A percentile compares a stretch with the other conserved stretches of the same genome.
These are phyloP conservation scores for Podila verticillata DNA, from an alignment of 192 early-diverging fungal species.

Conservation along the genomic window DNA sequence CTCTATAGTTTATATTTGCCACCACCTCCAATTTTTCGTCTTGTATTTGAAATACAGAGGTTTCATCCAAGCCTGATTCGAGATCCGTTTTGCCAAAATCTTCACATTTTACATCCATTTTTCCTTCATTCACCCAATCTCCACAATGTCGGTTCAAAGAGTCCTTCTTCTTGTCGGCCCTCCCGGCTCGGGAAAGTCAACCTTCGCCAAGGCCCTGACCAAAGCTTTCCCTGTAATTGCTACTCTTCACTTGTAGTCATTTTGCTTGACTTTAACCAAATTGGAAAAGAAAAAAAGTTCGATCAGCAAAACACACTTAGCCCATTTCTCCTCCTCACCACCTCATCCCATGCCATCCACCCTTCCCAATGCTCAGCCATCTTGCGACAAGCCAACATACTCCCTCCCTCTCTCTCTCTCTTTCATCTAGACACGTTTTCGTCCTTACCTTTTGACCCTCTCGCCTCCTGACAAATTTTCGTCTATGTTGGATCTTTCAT, in stretches of 20 bases:
- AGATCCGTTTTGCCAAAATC: background rate
- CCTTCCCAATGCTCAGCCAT: too few relatives aligned
- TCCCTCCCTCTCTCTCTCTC: too few relatives aligned
- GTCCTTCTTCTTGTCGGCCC: constrained; percentile 78
- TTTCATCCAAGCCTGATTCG: too few relatives aligned
- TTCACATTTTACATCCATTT: constrained; percentile 1
- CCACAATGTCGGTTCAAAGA: constrained; percentile 37
- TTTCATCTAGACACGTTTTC: background rate
- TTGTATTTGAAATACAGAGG: too few relatives aligned
- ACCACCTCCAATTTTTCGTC: too few relatives aligned
- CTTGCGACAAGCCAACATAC: too few relatives aligned
- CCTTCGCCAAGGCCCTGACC: constrained; percentile 68
- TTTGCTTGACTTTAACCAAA: background rate
- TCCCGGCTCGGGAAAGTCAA: constrained; percentile 81
- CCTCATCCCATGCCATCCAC: too few relatives aligned
- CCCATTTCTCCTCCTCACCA: background rate
- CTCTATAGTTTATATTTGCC: too few relatives aligned
- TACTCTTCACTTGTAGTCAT: background rate
- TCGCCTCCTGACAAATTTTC: background rate
- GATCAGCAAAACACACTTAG: constrained; percentile 2
- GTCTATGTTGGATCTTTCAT: constrained; percentile 10
- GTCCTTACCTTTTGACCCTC: background rate
- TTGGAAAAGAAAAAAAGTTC: background rate
- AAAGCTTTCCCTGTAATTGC: constrained; percentile 33
- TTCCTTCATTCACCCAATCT: background rate